Evolutionary conservation across 768 basidiomycete species (phyloP).

Genomic region (Termitomyces sp.): DNA sequence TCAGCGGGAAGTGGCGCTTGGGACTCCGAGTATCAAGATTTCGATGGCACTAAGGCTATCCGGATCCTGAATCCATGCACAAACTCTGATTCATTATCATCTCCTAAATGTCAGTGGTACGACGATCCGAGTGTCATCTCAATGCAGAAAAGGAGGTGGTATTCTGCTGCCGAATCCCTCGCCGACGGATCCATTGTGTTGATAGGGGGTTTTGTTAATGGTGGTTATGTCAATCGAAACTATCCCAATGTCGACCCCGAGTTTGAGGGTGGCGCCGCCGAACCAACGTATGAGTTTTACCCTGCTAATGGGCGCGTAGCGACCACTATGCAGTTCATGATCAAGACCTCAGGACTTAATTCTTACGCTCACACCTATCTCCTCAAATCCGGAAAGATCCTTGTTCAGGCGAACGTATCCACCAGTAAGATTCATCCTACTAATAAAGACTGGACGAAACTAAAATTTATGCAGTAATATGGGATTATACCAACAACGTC

Average conservation of each 20-base stretch:
- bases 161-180: conserved; percentile 66
- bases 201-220: conserved; percentile 75
- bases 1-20: conserved; percentile 40
- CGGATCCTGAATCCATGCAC: conserved; percentile 78
- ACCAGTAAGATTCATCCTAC: conserved; percentile 44
- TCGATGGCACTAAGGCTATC: conserved; percentile 74
- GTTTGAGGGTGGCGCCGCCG: conserved; percentile 61
- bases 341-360: conserved; percentile 73
- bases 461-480: conserved; percentile 23
- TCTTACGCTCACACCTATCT: conserved; percentile 70
- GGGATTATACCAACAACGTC: conserved; percentile 49
- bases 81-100: conserved; percentile 36
- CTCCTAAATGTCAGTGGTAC: conserved; percentile 61
- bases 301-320: conserved; percentile 48
- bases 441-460: background rate
- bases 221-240: conserved; percentile 76
- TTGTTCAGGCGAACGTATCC: conserved; percentile 78
- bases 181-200: conserved; percentile 73
- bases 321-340: conserved; percentile 62
- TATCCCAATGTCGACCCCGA: conserved; percentile 61
- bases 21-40: conserved; percentile 69
- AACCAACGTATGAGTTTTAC: conserved; percentile 81
- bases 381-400: conserved; percentile 69
- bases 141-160: conserved; percentile 72
- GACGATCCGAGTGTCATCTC: conserved; percentile 55